Evolutionary conservation across 768 basidiomycete species (phyloP).

Genomic region (Russula lepida): DNA sequence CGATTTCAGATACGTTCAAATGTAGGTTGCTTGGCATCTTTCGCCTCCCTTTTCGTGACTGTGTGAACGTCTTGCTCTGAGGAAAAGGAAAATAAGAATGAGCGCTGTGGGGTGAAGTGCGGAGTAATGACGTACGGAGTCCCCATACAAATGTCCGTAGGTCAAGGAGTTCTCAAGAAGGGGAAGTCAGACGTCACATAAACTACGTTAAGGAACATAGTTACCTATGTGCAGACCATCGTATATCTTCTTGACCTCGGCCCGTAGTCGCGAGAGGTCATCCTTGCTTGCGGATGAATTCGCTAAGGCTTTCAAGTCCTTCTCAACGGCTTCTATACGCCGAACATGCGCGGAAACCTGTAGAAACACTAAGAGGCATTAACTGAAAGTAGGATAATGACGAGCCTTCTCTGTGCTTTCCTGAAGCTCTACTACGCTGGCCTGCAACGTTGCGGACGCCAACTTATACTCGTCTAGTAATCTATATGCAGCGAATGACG

Average conservation of each 20-base stretch:
- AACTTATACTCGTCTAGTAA: slow-evolving; percentile 85
- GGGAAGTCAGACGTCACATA: background rate
- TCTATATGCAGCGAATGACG: slow-evolving; percentile 79
- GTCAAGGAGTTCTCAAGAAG: slow-evolving; percentile 62
- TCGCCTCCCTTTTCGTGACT: slow-evolving; percentile 57
- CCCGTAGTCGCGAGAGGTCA: slow-evolving; percentile 64
- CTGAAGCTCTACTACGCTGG: slow-evolving; percentile 82
- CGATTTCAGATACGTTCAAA: slow-evolving; percentile 11
- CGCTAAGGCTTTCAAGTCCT: slow-evolving; percentile 71
- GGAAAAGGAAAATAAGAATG: background rate
- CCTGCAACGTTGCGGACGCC: slow-evolving; percentile 79
- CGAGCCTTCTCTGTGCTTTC: slow-evolving; percentile 71
- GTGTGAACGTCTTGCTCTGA: slow-evolving; percentile 77
- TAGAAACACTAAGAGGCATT: background rate
- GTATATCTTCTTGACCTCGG: slow-evolving; percentile 82
- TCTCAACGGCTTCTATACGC: slow-evolving; percentile 82
- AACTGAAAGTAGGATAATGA: background rate
- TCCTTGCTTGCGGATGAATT: slow-evolving; percentile 66
- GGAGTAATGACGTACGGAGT: slow-evolving; percentile 52
- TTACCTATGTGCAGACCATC: slow-evolving; percentile 74
- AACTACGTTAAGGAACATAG: slow-evolving; percentile 22
- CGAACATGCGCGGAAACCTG: slow-evolving; percentile 78
- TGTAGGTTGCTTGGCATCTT: slow-evolving; percentile 37
- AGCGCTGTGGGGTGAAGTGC: background rate
- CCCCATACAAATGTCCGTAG: slow-evolving; percentile 79